Evolutionary conservation across 148 eudicot species (phyloP).

Genomic region (Rhododendron vialii): DNA sequence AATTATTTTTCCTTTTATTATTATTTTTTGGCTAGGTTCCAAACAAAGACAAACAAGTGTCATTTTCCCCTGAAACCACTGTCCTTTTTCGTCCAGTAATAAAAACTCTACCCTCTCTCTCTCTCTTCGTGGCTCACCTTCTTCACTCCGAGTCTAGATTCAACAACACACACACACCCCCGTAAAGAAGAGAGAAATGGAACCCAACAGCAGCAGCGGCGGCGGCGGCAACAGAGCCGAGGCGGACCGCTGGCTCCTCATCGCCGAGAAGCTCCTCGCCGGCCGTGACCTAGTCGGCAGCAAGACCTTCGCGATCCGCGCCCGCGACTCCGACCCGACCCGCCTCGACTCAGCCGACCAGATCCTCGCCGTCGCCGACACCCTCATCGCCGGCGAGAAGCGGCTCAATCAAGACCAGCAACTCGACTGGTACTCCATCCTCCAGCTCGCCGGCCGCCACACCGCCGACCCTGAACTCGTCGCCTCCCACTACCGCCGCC

Average conservation of each 20-base stretch:
- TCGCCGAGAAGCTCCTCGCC: conserved; percentile 69
- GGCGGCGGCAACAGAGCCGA: conserved; percentile 37
- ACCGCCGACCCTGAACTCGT: conserved; percentile 48
- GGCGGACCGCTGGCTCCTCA: conserved; percentile 69
- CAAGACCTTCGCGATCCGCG: conserved; percentile 80
- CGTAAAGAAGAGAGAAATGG: background rate
- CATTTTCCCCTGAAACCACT: background rate
- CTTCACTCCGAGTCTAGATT: background rate
- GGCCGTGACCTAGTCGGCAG: conserved; percentile 66
- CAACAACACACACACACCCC: background rate
- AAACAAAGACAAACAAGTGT: background rate
- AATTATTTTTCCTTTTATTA: too few species aligned
- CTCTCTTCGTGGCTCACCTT: background rate
- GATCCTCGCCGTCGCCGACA: conserved; percentile 74
- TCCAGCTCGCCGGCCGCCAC: conserved; percentile 43
- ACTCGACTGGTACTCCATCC: conserved; percentile 64
- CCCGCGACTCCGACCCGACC: conserved; percentile 77
- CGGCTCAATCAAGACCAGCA: conserved; percentile 31
- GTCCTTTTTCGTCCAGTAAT: background rate
- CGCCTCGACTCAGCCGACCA: conserved; percentile 53
- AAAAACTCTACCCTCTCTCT: background rate
- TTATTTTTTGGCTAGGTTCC: too few species aligned
- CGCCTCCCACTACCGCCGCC: conserved; percentile 47
- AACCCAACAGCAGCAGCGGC: conserved; percentile 29
- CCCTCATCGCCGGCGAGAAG: conserved; percentile 63